Percentiles rank a stretch among this genome's conserved stretches.
These are phyloP conservation scores for Sungouiozyma ichnusensis DNA, from an alignment of 805 yeast species.

Conservation along the genomic window DNA sequence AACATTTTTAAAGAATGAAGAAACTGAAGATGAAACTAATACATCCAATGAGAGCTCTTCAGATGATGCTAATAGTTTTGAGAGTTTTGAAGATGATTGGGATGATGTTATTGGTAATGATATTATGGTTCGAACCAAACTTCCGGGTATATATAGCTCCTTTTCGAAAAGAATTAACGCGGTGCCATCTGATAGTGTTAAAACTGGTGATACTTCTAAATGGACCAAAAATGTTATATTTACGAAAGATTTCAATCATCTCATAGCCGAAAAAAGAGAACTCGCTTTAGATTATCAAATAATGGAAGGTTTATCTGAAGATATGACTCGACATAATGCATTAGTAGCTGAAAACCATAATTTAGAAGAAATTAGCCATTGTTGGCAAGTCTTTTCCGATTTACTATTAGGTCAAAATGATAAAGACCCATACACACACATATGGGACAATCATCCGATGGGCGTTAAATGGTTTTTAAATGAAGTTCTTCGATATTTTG, in stretches of 20 bases:
- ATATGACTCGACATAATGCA: slow-evolving; percentile 59
- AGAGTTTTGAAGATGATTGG: slow-evolving; percentile 59
- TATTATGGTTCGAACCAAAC: slow-evolving; percentile 35
- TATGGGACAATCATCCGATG: slow-evolving; percentile 77
- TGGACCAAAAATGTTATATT: slow-evolving; percentile 45
- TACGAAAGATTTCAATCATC: slow-evolving; percentile 51
- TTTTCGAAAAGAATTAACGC: slow-evolving; percentile 20
- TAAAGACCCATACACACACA: slow-evolving; percentile 30
- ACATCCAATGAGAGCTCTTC: slow-evolving; percentile 12
- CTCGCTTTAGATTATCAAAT: slow-evolving; percentile 58
- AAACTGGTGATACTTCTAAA: slow-evolving; percentile 18
- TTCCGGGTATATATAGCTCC: slow-evolving; percentile 37
- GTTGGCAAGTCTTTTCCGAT: slow-evolving; percentile 55
- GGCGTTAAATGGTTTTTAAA: slow-evolving; percentile 59
- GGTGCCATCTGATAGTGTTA: slow-evolving; percentile 16
- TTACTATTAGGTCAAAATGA: slow-evolving; percentile 24
- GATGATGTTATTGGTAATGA: slow-evolving; percentile 54
- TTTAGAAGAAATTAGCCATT: slow-evolving; percentile 51
- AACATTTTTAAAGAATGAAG: slow-evolving; percentile 11
- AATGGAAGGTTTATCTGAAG: slow-evolving; percentile 52
- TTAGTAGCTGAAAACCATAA: slow-evolving; percentile 57
- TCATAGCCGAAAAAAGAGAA: slow-evolving; percentile 68
- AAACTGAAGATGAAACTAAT: background rate
- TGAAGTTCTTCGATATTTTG: slow-evolving; percentile 55
- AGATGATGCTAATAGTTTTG: slow-evolving; percentile 34